These are phyloP conservation scores for Hypoxylon crocopeplum DNA, from an alignment of 495 filamentous ascomycete genomes.

Conservation along the genomic window DNA sequence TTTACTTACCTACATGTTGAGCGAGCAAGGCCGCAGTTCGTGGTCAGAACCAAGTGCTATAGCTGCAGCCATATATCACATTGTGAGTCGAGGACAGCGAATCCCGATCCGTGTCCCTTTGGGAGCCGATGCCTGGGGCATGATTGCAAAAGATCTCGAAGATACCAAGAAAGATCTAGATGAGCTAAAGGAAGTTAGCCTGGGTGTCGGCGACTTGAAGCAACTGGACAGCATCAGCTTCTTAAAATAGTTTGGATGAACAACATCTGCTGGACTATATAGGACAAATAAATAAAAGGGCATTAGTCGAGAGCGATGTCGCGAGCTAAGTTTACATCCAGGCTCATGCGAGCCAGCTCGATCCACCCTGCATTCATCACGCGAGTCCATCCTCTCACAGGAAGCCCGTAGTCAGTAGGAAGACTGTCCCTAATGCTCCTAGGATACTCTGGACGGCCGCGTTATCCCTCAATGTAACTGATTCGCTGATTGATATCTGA, in stretches of 20 bases:
- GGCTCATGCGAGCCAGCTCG: slow-evolving; percentile 4
- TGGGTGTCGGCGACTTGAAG: slow-evolving; percentile 37
- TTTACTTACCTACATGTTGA: slow-evolving; percentile 43
- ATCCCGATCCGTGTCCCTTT: slow-evolving; percentile 55
- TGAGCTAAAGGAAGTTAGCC: slow-evolving; percentile 44
- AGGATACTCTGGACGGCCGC: neutral
- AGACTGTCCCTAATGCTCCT: neutral
- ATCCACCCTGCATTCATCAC: slow-evolving; percentile 1
- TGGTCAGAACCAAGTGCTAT: slow-evolving; percentile 48
- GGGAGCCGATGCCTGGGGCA: slow-evolving; percentile 50
- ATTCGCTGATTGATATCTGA: slow-evolving; percentile 26
- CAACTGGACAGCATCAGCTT: slow-evolving; percentile 39
- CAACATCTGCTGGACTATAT: too few species aligned
- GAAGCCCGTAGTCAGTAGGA: slow-evolving; percentile 6
- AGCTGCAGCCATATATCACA: slow-evolving; percentile 46
- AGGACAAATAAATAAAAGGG: too few species aligned
- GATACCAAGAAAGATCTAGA: slow-evolving; percentile 42
- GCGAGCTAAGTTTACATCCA: neutral
- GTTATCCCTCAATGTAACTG: neutral
- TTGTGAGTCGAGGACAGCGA: slow-evolving; percentile 44
- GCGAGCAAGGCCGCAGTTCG: slow-evolving; percentile 35
- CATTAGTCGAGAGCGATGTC: neutral
- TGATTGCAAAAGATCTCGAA: slow-evolving; percentile 45
- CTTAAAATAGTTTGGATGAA: too few species aligned
- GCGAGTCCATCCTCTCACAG: neutral